These are phyloP conservation scores for Penicillium occitanis DNA, from an alignment of 2,329 filamentous ascomycete genomes.

Conservation along the genomic window DNA sequence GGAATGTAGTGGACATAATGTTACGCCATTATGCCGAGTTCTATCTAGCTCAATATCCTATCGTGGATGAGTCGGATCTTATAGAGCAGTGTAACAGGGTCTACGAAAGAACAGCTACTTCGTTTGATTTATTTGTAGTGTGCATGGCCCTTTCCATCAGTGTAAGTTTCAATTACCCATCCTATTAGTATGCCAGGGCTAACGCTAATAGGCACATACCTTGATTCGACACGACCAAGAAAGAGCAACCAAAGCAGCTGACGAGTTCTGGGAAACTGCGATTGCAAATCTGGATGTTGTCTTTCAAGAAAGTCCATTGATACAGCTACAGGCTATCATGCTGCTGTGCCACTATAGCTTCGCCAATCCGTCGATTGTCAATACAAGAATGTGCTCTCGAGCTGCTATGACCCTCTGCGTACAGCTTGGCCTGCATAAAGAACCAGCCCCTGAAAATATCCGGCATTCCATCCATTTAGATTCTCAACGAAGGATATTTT, in stretches of 20 bases:
- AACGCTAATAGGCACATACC: neutral
- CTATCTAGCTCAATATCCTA: neutral
- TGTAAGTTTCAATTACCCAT: neutral
- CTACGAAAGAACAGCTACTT: neutral
- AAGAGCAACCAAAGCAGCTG: neutral
- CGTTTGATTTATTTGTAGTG: neutral
- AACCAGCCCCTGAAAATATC: neutral
- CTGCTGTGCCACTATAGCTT: neutral
- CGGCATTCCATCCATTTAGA: neutral
- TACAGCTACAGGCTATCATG: neutral
- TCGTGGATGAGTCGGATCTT: neutral
- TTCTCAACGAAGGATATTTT: neutral
- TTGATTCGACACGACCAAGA: neutral
- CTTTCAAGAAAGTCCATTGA: neutral
- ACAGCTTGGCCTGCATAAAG: neutral
- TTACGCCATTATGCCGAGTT: neutral
- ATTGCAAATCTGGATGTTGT: neutral
- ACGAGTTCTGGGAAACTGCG: neutral
- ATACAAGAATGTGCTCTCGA: neutral
- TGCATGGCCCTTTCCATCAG: neutral
- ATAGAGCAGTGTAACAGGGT: neutral
- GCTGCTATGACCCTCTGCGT: neutral
- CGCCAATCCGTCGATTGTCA: neutral
- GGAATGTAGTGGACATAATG: conserved; percentile 4
- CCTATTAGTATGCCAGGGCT: neutral